Evolutionary conservation across 225 moss, liverwort and hornwort genomes (phyloP), one percentile per base, ranked within the genome.

Genomic region (Sphagnum contortum): DNA sequence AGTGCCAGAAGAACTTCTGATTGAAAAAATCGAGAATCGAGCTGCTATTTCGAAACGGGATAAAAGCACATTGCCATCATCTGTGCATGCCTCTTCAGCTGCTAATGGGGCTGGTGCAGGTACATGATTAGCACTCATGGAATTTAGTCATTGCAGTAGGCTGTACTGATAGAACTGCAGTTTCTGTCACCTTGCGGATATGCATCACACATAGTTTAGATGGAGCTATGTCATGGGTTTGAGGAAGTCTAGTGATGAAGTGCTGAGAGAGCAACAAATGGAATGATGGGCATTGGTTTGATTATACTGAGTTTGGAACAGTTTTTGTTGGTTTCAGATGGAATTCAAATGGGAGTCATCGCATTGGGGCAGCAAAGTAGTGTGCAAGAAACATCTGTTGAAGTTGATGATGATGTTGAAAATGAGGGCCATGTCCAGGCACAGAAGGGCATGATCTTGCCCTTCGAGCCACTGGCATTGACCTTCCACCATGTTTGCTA

Each of bases 361-460:
- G 8, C 74, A 62, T 65, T 65, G 44, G 72, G 48, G 55, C 57
- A 64, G 67, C 56, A 64, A 9, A 45, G 64, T 71, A 52, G 57
- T 29, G 44, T 52, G 29, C 57, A 47, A 57, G 75, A 84, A 56
- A 84, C 75, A 8, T 46, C 77, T 50, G 63, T 84, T 61, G 74
- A 80, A 57, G 77, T 83, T 60, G 70, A 72, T 53, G 65, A 77
- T 29, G 29, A 29, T 47, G 59, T 75, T n/a, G 76, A 80, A 57
- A 72, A 71, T 44, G 64, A 52, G 29, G 29, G 29, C 52, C 2
- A 2, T 49, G 72, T n/a, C 47, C 65, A 71, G 48, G 69, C 58
- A 9, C 61, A 79, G 70, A 86, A 81, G 71, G 93, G 93, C 70
- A 93, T 90, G 93, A 79, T 93, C 45, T 84, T 93, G 67, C 93